Conservation (phyloP, 495 filamentous ascomycete genomes). For the Lophiotrema nucula region DNA sequence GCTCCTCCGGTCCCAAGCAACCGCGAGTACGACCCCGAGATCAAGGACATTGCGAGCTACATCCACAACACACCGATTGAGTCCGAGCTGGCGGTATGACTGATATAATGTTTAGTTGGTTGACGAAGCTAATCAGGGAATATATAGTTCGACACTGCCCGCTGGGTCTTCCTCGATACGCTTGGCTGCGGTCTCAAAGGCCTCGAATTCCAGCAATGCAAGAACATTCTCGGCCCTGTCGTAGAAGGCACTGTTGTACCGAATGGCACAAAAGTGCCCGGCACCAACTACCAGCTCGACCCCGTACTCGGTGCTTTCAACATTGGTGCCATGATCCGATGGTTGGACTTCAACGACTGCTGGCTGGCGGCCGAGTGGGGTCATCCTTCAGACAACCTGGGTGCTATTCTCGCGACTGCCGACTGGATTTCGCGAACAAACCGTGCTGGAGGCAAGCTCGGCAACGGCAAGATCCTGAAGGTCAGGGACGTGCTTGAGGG, state of each 20-base stretch:
- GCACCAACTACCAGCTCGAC: constrained; percentile 91
- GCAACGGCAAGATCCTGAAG: constrained; percentile 80
- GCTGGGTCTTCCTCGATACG: constrained; percentile 71
- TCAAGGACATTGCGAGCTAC: constrained; percentile 90
- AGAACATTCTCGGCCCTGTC: constrained; percentile 90
- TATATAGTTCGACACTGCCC: constrained; percentile 75
- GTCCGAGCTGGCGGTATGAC: constrained; percentile 80
- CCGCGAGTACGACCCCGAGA: constrained; percentile 77
- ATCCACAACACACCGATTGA: constrained; percentile 88
- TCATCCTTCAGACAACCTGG: constrained; percentile 94
- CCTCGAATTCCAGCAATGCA: constrained; percentile 92
- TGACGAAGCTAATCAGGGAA: no score
- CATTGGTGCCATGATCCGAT: constrained; percentile 96
- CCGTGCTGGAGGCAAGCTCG: constrained; percentile 77
- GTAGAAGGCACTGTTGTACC: constrained; percentile 90
- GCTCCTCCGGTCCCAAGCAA: constrained; percentile 50
- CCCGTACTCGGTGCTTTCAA: constrained; percentile 97
- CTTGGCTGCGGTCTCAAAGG: constrained; percentile 95
- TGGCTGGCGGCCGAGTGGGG: constrained; percentile 99
- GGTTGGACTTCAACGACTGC: constrained; percentile 99
- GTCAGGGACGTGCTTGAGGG: constrained; percentile 89
- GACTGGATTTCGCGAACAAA: constrained; percentile 98
- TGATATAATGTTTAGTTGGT: neutral
- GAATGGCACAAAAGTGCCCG: constrained; percentile 87
- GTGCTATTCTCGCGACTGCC: constrained; percentile 90